Conservation (phyloP, 768 basidiomycete species). For the Leccinum variicolor region DNA sequence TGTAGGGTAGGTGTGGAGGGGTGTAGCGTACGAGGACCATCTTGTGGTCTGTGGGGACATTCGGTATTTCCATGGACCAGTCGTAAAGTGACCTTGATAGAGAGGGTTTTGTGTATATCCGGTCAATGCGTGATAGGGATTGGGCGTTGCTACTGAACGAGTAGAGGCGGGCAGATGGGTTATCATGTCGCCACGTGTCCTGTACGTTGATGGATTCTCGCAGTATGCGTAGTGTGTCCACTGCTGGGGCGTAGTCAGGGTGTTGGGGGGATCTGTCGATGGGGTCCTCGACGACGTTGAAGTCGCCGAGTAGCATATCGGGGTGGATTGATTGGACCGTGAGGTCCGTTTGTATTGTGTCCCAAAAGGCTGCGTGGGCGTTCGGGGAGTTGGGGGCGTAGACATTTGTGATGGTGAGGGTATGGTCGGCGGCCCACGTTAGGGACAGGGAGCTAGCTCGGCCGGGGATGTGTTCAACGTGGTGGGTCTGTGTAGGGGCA, state of each 20-base stretch:
- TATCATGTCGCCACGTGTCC: neutral
- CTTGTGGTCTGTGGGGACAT: conserved; percentile 5
- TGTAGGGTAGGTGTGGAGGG: neutral
- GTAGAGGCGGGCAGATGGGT: neutral
- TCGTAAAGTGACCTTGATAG: neutral
- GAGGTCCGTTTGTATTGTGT: neutral
- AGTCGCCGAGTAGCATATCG: conserved; percentile 36
- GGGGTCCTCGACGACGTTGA: conserved; percentile 40
- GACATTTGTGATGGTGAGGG: conserved; percentile 28
- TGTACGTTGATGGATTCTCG: neutral
- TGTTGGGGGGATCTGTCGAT: conserved; percentile 34
- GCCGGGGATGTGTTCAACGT: neutral
- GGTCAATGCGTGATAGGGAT: neutral
- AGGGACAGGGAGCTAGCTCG: neutral
- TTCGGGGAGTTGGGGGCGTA: conserved; percentile 34
- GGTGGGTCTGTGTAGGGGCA: neutral
- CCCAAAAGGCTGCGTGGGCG: conserved; percentile 33
- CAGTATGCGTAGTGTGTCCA: conserved; percentile 9
- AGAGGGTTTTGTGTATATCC: neutral
- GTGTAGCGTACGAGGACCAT: neutral
- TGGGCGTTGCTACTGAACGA: neutral
- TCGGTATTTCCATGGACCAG: neutral
- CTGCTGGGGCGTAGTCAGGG: conserved; percentile 8
- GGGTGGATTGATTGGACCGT: conserved; percentile 13
- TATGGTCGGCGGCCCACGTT: neutral